phyloP scores from a whole-genome alignment of 352 stramenopile genomes.

The Globisporangium solare region DNA sequence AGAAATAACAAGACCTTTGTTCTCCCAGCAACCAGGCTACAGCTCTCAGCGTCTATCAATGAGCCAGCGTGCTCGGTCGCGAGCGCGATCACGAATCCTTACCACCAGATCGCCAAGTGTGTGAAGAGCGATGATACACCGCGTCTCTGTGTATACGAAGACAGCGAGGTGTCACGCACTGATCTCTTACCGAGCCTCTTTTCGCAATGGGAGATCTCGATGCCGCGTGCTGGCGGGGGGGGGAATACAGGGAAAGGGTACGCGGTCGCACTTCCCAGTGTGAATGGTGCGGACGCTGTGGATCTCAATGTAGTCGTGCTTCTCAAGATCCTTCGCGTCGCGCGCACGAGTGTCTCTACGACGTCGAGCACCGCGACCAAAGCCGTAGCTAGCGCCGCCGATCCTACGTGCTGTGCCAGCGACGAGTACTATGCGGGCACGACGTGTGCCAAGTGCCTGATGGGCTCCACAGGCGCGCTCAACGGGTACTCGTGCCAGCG shows the following conservation, averaged over 20 bases:
- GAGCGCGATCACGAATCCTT: background rate
- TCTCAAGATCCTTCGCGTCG: constrained; percentile 1
- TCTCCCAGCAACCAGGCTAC: background rate
- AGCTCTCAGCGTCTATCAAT: background rate
- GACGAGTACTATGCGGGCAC: background rate
- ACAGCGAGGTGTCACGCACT: background rate
- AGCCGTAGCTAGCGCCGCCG: background rate
- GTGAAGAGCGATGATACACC: constrained; percentile 1
- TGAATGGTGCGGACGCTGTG: background rate
- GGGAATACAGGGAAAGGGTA: background rate
- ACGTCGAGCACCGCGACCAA: background rate
- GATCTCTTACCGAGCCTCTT: constrained; percentile 1
- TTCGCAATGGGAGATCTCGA: background rate
- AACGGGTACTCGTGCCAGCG: constrained; percentile 3
- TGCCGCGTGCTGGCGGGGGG: background rate
- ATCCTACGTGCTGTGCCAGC: background rate
- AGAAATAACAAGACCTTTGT: background rate
- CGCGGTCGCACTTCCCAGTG: background rate
- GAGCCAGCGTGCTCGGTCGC: background rate
- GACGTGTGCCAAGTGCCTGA: background rate
- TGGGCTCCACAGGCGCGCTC: background rate
- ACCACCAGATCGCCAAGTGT: background rate
- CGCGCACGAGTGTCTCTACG: background rate
- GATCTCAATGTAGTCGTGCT: background rate
- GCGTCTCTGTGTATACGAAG: background rate